phyloP scores from a whole-genome alignment of 495 filamentous ascomycete species.

The Bombardia bombarda region DNA sequence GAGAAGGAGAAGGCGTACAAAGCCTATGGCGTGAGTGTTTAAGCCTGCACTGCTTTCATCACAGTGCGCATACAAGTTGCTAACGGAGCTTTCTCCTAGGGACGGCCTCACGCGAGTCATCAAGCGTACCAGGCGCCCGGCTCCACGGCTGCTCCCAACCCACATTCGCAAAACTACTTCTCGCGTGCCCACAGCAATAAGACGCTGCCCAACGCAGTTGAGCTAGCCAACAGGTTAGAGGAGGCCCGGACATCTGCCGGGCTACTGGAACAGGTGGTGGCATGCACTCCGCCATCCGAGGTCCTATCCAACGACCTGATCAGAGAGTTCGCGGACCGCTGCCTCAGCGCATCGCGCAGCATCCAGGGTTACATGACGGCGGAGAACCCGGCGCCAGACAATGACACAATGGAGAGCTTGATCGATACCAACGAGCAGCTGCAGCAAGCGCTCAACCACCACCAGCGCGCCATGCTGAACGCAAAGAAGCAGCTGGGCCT shows the following conservation, averaged over 20 bases:
- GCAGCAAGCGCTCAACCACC: conserved; percentile 63
- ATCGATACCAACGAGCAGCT: conserved; percentile 94
- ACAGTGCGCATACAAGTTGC: neutral
- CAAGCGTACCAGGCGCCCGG: conserved; percentile 14
- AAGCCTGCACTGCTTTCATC: neutral
- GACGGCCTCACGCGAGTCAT: conserved; percentile 10
- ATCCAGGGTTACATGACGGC: conserved; percentile 79
- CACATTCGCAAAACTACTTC: conserved; percentile 34
- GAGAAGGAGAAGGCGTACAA: conserved; percentile 61
- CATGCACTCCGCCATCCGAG: conserved; percentile 70
- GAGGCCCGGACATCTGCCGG: conserved; percentile 87
- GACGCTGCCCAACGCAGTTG: conserved; percentile 63
- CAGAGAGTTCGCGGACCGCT: conserved; percentile 86
- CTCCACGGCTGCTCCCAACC: conserved; percentile 4
- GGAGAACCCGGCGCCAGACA: conserved; percentile 73
- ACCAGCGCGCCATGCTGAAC: conserved; percentile 72
- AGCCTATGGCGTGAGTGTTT: conserved; percentile 27
- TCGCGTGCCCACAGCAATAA: conserved; percentile 30
- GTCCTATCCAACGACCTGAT: conserved; percentile 76
- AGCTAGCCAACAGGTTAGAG: conserved; percentile 75
- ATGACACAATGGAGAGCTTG: conserved; percentile 82
- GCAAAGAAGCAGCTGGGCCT: conserved; percentile 50
- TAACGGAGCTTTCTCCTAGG: neutral
- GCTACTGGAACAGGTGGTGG: conserved; percentile 80
- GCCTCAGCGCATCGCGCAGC: conserved; percentile 64